Conservation (phyloP, 345 rosid genomes). For the Salix udensis region DNA sequence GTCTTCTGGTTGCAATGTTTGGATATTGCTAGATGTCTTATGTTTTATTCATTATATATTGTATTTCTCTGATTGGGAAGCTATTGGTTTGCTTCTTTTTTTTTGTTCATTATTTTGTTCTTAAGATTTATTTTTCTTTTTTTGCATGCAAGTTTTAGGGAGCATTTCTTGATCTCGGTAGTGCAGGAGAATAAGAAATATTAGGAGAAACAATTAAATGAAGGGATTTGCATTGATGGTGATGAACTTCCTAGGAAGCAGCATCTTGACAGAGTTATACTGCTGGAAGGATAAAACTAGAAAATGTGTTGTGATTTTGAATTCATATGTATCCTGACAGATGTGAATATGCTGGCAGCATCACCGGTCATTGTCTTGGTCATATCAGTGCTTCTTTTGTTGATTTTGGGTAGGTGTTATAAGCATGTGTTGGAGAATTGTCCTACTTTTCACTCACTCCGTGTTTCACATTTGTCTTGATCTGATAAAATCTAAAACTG, state of each 20-base stretch:
- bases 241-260: not conserved
- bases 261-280: not conserved
- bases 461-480: not conserved
- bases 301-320: not conserved
- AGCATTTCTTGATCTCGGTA: not conserved
- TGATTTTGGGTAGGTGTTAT: not conserved
- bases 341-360: not conserved
- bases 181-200: not conserved
- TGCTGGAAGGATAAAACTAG: not conserved
- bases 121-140: not conserved
- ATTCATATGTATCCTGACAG: not conserved
- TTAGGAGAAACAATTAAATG: not conserved
- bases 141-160: not conserved
- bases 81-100: not conserved
- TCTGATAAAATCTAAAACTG: not conserved
- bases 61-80: not conserved
- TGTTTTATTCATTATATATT: not conserved
- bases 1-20: slow-evolving; percentile 1
- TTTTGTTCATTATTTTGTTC: too few relatives aligned
- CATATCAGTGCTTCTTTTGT: not conserved
- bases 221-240: not conserved
- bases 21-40: not conserved
- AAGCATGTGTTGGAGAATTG: not conserved
- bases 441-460: not conserved
- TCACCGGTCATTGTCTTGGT: not conserved